Base-by-base conservation (phyloP, 345 rosid genomes). In the Kandelia obovata region DNA sequence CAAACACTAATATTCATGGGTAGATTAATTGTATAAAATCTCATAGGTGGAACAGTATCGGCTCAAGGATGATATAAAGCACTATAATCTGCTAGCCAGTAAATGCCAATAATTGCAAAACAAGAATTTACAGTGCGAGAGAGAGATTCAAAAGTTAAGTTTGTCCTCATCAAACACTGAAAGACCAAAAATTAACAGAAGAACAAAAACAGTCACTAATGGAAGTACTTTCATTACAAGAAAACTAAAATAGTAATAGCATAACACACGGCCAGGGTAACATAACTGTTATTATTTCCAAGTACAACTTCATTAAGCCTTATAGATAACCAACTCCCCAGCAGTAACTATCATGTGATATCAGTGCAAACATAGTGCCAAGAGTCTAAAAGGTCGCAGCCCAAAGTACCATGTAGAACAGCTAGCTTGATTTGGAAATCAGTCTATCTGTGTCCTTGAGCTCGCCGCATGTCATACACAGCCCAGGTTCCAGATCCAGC, bases 371-470 rank as follows among this genome's bases (percentile, higher is more conserved):
- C 61, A 63, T 65, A 73, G 66, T 66, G 65, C 69, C 60, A 81
- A 23, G 55, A 58, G 66, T 72, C 74, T 58, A 67, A 61, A 21
- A 74, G 82, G 83, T 68, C 77, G 81, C 79, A 81, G 81, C 77
- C 79, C 68, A 64, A 75, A 78, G 69, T 77, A 79, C 85, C 81
- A 53, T 71, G 64, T 58, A 73, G 77, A 53, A 63, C 57, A 72
- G 77, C 75, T 71, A 71, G 63, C 69, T 63, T 65, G 73, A 55
- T 62, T 58, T 39, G 67, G 56, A 61, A 64, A 70, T 59, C 69
- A 65, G 62, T 82, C 84, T 89, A 91, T 80, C 84, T 67, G 79
- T 83, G 97, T 46, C 97, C 91, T 80, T 84, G 96, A 72, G 86
- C 77, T 70, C 86, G 85, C 65, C 83, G 91, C 74, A 77, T 75